These are phyloP conservation scores for Ehretia macrophylla DNA, from an alignment of 257 asterid genomes.

Conservation along the genomic window DNA sequence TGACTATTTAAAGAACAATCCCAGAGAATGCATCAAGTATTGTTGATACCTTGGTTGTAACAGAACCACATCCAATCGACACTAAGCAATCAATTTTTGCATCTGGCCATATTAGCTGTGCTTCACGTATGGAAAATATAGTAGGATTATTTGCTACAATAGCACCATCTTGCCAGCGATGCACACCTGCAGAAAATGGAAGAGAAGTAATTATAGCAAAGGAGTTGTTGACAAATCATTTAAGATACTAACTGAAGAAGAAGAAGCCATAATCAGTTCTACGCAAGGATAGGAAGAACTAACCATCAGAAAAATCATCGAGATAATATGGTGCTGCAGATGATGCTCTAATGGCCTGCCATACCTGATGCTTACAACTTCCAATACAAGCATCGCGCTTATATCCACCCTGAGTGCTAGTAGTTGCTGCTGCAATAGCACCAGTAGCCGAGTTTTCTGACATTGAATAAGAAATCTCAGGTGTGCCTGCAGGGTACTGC, in stretches of 20 bases:
- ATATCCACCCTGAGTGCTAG: conserved; percentile 76
- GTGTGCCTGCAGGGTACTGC: conserved; percentile 98
- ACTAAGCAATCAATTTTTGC: conserved; percentile 90
- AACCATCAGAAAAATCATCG: conserved; percentile 98
- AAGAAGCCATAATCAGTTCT: background rate
- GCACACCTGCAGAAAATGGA: conserved; percentile 43
- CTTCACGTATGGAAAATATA: conserved; percentile 89
- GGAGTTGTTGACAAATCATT: background rate
- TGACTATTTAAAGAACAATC: background rate
- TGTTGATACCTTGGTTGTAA: conserved; percentile 79
- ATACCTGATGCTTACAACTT: conserved; percentile 92
- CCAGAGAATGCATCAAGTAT: conserved; percentile 2
- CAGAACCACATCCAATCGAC: conserved; percentile 94
- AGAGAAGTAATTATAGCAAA: background rate
- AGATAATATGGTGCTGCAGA: conserved; percentile 99
- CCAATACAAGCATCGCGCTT: conserved; percentile 85
- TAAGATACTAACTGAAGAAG: too few relatives aligned
- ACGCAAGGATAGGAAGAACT: conserved; percentile 13
- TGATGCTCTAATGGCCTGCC: conserved; percentile 99
- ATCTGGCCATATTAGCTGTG: conserved; percentile 97
- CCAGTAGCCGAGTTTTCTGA: conserved; percentile 64
- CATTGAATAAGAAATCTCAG: conserved; percentile 64
- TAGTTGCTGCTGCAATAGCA: conserved; percentile 57
- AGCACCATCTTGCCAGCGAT: conserved; percentile 99
- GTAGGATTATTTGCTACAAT: conserved; percentile 99